Percentiles rank a stretch among this genome's conserved stretches.
Conservation (phyloP, 140 eudicot species). For the Erigeron philadelphicus region DNA sequence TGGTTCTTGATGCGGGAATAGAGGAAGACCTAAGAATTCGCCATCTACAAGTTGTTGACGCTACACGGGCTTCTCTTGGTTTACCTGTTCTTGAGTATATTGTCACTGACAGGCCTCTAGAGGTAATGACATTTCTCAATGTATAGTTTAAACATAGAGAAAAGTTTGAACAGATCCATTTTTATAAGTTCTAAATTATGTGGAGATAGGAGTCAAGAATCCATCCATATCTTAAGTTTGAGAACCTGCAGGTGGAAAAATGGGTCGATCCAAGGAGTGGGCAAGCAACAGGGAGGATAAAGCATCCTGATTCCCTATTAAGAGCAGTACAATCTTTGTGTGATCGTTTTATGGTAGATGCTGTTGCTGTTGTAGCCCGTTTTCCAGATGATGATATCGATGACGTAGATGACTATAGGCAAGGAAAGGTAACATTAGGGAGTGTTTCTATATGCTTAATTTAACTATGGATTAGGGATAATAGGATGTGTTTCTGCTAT, state of each 20-base stretch:
- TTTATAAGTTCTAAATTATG: background rate
- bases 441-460: background rate
- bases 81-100: slow-evolving; percentile 74
- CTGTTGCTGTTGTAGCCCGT: slow-evolving; percentile 93
- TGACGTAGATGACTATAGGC: slow-evolving; percentile 71
- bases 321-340: slow-evolving; percentile 63
- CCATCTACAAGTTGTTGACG: slow-evolving; percentile 93
- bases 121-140: slow-evolving; percentile 35
- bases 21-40: slow-evolving; percentile 71
- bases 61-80: slow-evolving; percentile 92
- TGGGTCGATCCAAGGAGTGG: slow-evolving; percentile 71
- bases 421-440: slow-evolving; percentile 56
- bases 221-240: slow-evolving; percentile 6
- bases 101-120: slow-evolving; percentile 70
- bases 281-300: slow-evolving; percentile 93
- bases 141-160: background rate
- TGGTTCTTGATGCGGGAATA: slow-evolving; percentile 95
- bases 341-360: slow-evolving; percentile 54
- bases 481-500: too few species aligned
- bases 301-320: slow-evolving; percentile 70
- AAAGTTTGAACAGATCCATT: background rate
- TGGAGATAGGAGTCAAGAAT: background rate
- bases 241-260: slow-evolving; percentile 60
- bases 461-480: too few species aligned
- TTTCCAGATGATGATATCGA: slow-evolving; percentile 89